These are phyloP conservation scores for Chlamydomonas reinhardtii DNA, from an alignment of 163 green algal genomes.

Conservation along the genomic window DNA sequence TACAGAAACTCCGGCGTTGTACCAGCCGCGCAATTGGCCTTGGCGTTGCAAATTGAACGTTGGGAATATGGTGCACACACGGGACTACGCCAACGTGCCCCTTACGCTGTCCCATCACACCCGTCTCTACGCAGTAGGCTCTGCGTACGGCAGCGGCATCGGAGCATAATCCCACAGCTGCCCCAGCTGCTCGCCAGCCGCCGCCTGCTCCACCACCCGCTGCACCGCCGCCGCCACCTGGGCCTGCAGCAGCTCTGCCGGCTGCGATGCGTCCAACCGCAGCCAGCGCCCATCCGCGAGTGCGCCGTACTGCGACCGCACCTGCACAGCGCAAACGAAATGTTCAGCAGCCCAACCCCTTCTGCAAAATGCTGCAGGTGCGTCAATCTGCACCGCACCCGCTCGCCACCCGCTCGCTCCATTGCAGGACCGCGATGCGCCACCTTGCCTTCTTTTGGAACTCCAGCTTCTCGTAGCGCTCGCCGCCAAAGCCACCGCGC, in stretches of 20 bases:
- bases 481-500: slow-evolving; percentile 89
- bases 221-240: slow-evolving; percentile 39
- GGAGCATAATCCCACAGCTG: slow-evolving; percentile 41
- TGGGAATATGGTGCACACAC: too few species aligned
- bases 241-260: slow-evolving; percentile 68
- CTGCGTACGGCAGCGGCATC: not conserved
- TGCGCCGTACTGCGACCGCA: slow-evolving; percentile 59
- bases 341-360: not conserved
- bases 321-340: not conserved
- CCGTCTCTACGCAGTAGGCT: too few species aligned
- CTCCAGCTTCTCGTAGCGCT: slow-evolving; percentile 91
- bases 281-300: slow-evolving; percentile 72
- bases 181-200: not conserved
- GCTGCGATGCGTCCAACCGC: slow-evolving; percentile 69
- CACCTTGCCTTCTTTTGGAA: slow-evolving; percentile 82
- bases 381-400: too few species aligned
- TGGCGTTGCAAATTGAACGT: too few species aligned
- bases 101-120: too few species aligned
- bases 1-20: too few species aligned
- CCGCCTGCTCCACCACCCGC: slow-evolving; percentile 1
- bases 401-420: not conserved
- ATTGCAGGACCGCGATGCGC: not conserved
- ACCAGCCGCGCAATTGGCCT: too few species aligned
- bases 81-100: too few species aligned
- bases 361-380: too few species aligned